A percentile compares a stretch with the other conserved stretches of the same genome.
These are phyloP conservation scores for Piper longum DNA, from an alignment of 164 flowering plant genomes.

Conservation along the genomic window DNA sequence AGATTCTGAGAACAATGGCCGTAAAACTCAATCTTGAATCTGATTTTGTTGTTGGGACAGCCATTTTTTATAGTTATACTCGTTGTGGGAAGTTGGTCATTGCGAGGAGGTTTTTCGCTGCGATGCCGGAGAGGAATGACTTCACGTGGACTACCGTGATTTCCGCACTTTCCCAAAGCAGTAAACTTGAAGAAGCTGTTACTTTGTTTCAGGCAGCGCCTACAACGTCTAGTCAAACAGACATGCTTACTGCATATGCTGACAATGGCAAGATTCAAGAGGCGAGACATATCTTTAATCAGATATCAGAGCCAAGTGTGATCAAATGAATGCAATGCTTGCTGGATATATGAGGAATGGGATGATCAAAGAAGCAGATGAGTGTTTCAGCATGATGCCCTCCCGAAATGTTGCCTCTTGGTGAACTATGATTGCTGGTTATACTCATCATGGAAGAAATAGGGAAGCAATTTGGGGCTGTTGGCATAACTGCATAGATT, in stretches of 20 bases:
- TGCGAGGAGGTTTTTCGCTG: slow-evolving; percentile 20
- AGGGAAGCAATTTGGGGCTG: slow-evolving; percentile 20
- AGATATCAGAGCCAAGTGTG: slow-evolving; percentile 20
- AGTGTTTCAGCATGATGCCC: slow-evolving; percentile 26
- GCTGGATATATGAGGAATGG: slow-evolving; percentile 37
- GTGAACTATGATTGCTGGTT: slow-evolving; percentile 37
- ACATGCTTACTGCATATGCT: slow-evolving; percentile 28
- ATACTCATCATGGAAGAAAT: slow-evolving; percentile 22
- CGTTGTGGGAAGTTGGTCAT: slow-evolving; percentile 15
- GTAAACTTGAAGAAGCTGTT: slow-evolving; percentile 29
- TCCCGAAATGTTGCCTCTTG: slow-evolving; percentile 26
- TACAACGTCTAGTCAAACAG: slow-evolving; percentile 17
- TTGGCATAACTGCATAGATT: slow-evolving; percentile 24
- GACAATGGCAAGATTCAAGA: slow-evolving; percentile 26
- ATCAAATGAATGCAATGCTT: slow-evolving; percentile 32
- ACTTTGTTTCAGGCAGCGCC: slow-evolving; percentile 17
- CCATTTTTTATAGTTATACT: slow-evolving; percentile 31
- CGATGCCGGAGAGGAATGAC: slow-evolving; percentile 29
- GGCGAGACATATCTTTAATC: slow-evolving; percentile 22
- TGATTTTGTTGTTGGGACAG: slow-evolving; percentile 33
- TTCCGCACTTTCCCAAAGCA: slow-evolving; percentile 21
- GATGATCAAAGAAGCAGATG: slow-evolving; percentile 24
- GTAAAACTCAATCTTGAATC: slow-evolving; percentile 22
- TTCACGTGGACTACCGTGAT: slow-evolving; percentile 32
- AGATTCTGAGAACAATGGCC: slow-evolving; percentile 11